Evolutionary conservation across 129 eudicot species (phyloP).

Genomic region (Oenanthe sinensis): DNA sequence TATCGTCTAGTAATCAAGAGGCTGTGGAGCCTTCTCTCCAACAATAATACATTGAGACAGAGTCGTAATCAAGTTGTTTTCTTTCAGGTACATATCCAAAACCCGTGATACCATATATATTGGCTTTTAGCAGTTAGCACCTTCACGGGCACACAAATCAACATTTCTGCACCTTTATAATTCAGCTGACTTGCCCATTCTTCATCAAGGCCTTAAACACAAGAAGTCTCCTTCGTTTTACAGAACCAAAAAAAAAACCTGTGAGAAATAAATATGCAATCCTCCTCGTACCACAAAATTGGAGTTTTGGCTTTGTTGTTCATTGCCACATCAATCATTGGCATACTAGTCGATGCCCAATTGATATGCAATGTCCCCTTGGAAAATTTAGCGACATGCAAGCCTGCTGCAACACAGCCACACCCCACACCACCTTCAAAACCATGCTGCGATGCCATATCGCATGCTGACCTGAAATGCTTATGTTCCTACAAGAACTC

Average conservation of each 20-base stretch:
- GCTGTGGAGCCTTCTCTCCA: not conserved
- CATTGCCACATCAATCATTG: not conserved
- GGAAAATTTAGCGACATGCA: not conserved
- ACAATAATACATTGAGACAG: not conserved
- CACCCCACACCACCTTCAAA: slow-evolving; percentile 11
- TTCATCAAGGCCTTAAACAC: not conserved
- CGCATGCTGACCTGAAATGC: slow-evolving; percentile 13
- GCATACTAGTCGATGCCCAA: not conserved
- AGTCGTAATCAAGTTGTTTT: too few species aligned
- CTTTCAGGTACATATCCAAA: not conserved
- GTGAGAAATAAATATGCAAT: not conserved
- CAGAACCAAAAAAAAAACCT: not conserved
- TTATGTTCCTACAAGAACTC: slow-evolving; percentile 18
- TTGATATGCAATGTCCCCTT: not conserved
- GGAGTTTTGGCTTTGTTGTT: not conserved
- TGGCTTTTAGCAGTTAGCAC: not conserved
- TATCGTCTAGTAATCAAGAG: not conserved
- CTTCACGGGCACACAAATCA: slow-evolving; percentile 1
- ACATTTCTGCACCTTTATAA: not conserved
- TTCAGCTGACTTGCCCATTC: not conserved
- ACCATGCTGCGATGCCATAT: slow-evolving; percentile 15
- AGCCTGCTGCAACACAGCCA: slow-evolving; percentile 13
- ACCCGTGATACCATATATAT: not conserved
- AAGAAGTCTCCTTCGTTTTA: not conserved
- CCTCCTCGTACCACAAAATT: not conserved